phyloP scores from a whole-genome alignment of 108 stramenopile species.

The Nitzschia inconspicua region DNA sequence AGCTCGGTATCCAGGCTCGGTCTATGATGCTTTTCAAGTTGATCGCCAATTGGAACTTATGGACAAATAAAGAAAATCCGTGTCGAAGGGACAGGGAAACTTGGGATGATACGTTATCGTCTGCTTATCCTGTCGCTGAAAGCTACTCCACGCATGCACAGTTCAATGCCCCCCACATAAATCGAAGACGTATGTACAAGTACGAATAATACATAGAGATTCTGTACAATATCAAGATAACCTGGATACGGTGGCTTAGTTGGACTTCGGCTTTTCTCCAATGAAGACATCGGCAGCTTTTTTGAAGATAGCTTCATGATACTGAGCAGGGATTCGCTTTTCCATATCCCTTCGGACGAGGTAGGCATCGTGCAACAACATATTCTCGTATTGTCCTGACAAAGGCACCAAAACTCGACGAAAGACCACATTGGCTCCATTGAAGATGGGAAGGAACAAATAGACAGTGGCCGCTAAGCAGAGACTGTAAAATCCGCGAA shows the following conservation, averaged over 20 bases:
- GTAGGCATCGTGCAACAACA: constrained; percentile 41
- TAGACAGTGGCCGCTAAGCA: constrained; percentile 35
- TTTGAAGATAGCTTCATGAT: constrained; percentile 16
- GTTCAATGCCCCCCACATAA: too few species aligned
- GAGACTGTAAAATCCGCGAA: constrained; percentile 48
- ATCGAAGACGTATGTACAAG: too few species aligned
- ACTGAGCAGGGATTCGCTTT: constrained; percentile 2
- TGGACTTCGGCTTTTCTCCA: not conserved
- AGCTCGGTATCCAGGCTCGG: not conserved
- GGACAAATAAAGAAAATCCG: not conserved
- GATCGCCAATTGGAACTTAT: constrained; percentile 17
- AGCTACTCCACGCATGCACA: too few species aligned
- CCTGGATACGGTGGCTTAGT: too few species aligned
- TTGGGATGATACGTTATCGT: too few species aligned
- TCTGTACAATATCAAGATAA: too few species aligned
- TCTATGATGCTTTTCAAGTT: constrained; percentile 21
- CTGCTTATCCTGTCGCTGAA: too few species aligned
- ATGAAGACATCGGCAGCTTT: constrained; percentile 15
- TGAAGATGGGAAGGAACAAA: constrained; percentile 42
- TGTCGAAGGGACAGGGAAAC: too few species aligned
- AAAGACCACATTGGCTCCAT: constrained; percentile 44
- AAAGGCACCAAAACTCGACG: constrained; percentile 43
- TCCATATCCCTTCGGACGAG: constrained; percentile 24
- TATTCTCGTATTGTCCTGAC: constrained; percentile 38
- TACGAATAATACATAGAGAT: too few species aligned